A percentile compares a stretch with the other conserved stretches of the same genome.
phyloP scores from a whole-genome alignment of 2,329 filamentous ascomycete genomes.

The Penicillium sp. region DNA sequence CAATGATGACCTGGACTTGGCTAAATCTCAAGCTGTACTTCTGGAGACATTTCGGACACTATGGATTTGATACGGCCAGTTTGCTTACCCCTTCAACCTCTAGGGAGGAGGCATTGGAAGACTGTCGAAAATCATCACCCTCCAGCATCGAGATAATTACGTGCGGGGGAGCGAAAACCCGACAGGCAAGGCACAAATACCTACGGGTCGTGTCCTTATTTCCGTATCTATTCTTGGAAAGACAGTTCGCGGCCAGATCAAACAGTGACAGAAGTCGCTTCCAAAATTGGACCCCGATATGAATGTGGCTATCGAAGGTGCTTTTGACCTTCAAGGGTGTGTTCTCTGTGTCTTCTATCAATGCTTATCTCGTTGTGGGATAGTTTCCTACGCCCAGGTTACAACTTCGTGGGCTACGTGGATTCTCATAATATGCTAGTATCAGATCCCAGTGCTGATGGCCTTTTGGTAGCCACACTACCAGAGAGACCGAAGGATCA shows the following conservation, averaged over 20 bases:
- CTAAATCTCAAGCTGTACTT: not conserved
- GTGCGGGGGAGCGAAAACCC: too few relatives aligned
- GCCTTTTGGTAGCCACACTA: not conserved
- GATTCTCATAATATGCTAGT: not conserved
- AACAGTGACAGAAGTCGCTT: not conserved
- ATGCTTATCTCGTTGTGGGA: not conserved
- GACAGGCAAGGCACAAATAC: too few relatives aligned
- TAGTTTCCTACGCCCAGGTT: not conserved
- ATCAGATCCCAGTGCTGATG: not conserved
- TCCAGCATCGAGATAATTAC: too few relatives aligned
- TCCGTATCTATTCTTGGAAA: too few relatives aligned
- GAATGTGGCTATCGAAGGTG: not conserved
- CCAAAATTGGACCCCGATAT: not conserved
- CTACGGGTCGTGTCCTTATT: too few relatives aligned
- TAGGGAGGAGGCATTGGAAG: not conserved
- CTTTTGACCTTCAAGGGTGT: not conserved
- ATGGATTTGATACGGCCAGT: not conserved
- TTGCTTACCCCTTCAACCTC: not conserved
- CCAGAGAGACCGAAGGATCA: not conserved
- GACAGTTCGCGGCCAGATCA: not conserved
- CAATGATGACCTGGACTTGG: not conserved
- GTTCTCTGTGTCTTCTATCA: not conserved
- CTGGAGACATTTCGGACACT: not conserved
- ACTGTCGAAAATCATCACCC: too few relatives aligned
- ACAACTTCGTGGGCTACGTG: not conserved